Percentiles rank a stretch among this genome's conserved stretches.
These are phyloP conservation scores for Populus euphratica DNA, from an alignment of 345 rosid species.

Conservation along the genomic window DNA sequence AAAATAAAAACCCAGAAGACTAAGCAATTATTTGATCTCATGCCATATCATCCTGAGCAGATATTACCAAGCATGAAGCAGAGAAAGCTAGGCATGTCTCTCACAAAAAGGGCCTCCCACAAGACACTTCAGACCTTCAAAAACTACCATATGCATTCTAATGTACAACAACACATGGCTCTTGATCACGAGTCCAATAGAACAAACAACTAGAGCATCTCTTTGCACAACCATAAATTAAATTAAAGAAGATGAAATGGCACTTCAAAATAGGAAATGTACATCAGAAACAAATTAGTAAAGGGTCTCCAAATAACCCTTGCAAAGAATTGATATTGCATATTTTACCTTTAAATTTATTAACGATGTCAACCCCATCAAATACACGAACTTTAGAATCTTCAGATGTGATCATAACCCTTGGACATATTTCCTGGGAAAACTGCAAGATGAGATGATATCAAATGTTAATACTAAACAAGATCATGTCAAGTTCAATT, in stretches of 20 bases:
- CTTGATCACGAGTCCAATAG: no score
- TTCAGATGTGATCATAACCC: conserved; percentile 67
- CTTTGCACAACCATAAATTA: not conserved
- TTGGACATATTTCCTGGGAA: conserved; percentile 44
- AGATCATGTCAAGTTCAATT: not conserved
- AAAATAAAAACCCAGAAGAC: not conserved
- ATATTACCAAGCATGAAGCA: not conserved
- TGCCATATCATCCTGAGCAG: not conserved
- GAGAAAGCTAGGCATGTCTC: not conserved
- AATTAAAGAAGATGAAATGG: not conserved
- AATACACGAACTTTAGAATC: conserved; percentile 67
- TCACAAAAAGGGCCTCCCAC: not conserved
- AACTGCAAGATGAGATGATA: conserved; percentile 41
- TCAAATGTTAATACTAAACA: conserved; percentile 5
- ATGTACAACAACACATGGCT: not conserved
- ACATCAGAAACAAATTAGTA: not conserved
- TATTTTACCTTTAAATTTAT: conserved; percentile 61
- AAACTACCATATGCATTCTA: not conserved
- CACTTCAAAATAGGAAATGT: not conserved
- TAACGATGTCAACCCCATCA: conserved; percentile 51
- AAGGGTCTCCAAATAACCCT: not conserved
- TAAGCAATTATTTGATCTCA: not conserved
- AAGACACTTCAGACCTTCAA: not conserved
- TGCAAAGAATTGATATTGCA: not conserved
- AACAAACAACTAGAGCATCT: not conserved